A percentile compares a stretch with the other conserved stretches of the same genome.
phyloP scores from a whole-genome alignment of 192 early-diverging fungal species.

The Coemansia erecta region DNA sequence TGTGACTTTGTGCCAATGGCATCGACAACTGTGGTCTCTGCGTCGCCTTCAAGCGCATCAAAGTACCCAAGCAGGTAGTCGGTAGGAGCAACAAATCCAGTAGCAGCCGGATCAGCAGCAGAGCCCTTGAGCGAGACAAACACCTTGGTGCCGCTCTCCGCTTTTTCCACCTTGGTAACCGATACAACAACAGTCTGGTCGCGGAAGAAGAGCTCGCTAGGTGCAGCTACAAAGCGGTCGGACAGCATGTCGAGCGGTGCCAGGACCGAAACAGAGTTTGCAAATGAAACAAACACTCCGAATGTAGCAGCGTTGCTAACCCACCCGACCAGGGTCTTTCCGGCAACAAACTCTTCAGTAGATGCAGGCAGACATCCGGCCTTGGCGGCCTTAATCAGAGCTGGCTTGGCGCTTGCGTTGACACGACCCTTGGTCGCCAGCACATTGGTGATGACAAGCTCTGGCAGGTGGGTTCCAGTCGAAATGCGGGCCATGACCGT shows the following conservation, averaged over 20 bases:
- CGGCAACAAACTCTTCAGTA: conserved; percentile 51
- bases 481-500: conserved; percentile 18
- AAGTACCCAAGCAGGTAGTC: conserved; percentile 60
- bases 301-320: conserved; percentile 61
- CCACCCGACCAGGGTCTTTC: conserved; percentile 64
- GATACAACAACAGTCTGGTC: conserved; percentile 72
- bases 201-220: conserved; percentile 53
- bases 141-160: conserved; percentile 41
- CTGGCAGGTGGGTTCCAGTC: conserved; percentile 44
- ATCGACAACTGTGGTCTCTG: conserved; percentile 48
- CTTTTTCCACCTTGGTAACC: conserved; percentile 58
- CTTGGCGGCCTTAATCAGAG: conserved; percentile 59
- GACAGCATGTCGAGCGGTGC: conserved; percentile 58
- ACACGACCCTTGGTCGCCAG: conserved; percentile 51
- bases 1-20: conserved; percentile 51
- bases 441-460: conserved; percentile 60
- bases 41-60: conserved; percentile 36
- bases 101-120: conserved; percentile 33
- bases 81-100: conserved; percentile 41
- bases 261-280: conserved; percentile 57
- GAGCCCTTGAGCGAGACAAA: conserved; percentile 71
- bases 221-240: conserved; percentile 61
- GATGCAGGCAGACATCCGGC: conserved; percentile 43
- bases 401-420: conserved; percentile 63
- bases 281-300: conserved; percentile 66